Conservation (phyloP, 495 filamentous ascomycete genomes). For the Penicillium pancosmium region DNA sequence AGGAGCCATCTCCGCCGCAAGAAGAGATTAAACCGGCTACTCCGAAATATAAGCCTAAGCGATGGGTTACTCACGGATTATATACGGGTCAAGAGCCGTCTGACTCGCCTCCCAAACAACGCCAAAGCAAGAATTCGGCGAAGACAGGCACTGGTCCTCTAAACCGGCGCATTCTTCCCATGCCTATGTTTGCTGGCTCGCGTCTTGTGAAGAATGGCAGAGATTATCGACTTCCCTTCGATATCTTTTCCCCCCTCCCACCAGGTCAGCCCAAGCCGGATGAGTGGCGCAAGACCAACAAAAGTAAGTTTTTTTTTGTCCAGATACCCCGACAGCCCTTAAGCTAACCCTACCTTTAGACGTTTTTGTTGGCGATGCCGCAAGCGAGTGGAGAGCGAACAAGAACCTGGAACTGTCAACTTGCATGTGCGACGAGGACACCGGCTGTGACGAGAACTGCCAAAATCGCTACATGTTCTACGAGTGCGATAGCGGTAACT, state of each 20-base stretch:
- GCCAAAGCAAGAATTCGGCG: conserved; percentile 53
- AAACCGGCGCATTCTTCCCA: conserved; percentile 55
- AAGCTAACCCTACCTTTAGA: conserved; percentile 54
- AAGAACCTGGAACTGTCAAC: conserved; percentile 72
- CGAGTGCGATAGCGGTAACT: conserved; percentile 92
- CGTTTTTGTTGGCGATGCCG: conserved; percentile 88
- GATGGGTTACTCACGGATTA: conserved; percentile 80
- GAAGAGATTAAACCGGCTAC: conserved; percentile 28
- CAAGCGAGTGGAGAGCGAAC: conserved; percentile 79
- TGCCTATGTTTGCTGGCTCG: conserved; percentile 68
- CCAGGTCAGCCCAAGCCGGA: conserved; percentile 86
- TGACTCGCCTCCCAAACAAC: conserved; percentile 65
- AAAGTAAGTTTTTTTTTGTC: conserved; percentile 61
- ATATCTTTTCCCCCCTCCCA: conserved; percentile 83
- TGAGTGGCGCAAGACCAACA: conserved; percentile 86
- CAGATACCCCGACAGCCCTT: background rate
- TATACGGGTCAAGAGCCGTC: conserved; percentile 83
- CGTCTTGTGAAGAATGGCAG: conserved; percentile 64
- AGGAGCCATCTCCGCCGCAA: conserved; percentile 37
- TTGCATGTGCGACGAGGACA: conserved; percentile 77
- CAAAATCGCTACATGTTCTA: conserved; percentile 96
- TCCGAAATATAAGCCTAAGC: conserved; percentile 53
- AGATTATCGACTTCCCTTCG: conserved; percentile 86
- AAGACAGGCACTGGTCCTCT: conserved; percentile 45
- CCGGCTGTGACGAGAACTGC: conserved; percentile 85